Base-by-base conservation (phyloP, 2,329 filamentous ascomycete species). In the Lachnellula arida region DNA sequence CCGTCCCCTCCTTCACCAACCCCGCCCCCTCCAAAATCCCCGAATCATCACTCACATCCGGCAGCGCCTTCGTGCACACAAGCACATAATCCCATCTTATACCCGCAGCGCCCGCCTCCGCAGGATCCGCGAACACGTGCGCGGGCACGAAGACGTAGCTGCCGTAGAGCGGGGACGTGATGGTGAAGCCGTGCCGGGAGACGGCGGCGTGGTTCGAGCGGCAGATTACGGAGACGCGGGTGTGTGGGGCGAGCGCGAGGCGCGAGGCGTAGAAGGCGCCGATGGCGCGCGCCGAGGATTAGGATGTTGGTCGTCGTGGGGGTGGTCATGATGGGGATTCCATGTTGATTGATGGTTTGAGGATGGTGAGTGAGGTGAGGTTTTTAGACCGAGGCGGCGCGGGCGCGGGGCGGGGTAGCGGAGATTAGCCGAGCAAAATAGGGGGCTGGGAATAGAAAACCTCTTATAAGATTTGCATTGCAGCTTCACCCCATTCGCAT, bases 261-360 rank as follows among this genome's bases (percentile, higher is more conserved):
- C 86, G 77, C 6, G 85, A 87, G 47, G 84, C 86, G 65, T 88
- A 89, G 74, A 89, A 89, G 54, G 84, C 86, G 54, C 86, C 86
- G 43, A 89, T 84, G 58, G 86, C 86, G 61, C 86, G 22, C 86
- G 67, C 86, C 86, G 56, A 88, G 80, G 62, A 89, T 85, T 55
- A 88, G 77, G 54, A 88, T 74, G 60, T 85, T 78, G 14, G 62
- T 57, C n/a, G n/a, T n/a, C n/a, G n/a, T n/a, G n/a, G n/a, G n/a
- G 61, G 65, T 67, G 11, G 5, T 2, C 15, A n/a, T 42, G 39
- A 19, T 17, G 2, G 15, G 9, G 39, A 11, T 7, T 2, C 11
- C 17, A 42, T 42, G 8, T 7, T 15, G 2, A 7, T 8, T n/a
- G 17, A 5, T 5, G 39, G 5, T 9, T 40, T 42, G 17, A 12